Conservation (phyloP, 1,284 basidiomycete genomes). For the Dichomitus squalens region DNA sequence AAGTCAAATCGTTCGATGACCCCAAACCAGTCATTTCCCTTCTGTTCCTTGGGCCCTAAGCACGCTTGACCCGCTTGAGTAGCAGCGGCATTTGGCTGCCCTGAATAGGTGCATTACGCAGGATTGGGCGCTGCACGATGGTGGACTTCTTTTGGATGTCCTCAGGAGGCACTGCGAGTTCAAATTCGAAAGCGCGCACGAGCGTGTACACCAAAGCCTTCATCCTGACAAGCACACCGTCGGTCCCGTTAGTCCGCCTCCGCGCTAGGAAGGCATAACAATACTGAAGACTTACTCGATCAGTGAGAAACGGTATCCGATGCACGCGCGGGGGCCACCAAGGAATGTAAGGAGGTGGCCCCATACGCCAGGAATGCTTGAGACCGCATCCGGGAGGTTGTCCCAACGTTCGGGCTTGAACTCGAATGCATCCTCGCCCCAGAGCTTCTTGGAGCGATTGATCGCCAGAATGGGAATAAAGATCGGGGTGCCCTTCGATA, state of each 20-base stretch:
- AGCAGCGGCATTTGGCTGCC: conserved; percentile 27
- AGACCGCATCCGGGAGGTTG: conserved; percentile 44
- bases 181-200: conserved; percentile 58
- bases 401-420: conserved; percentile 68
- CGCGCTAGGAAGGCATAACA: not conserved
- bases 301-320: conserved; percentile 74
- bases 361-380: conserved; percentile 60
- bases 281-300: conserved; percentile 49
- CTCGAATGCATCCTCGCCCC: conserved; percentile 57
- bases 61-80: no score
- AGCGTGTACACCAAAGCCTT: conserved; percentile 60
- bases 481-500: conserved; percentile 46
- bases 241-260: not conserved
- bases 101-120: conserved; percentile 16
- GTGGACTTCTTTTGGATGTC: conserved; percentile 10
- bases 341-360: conserved; percentile 62
- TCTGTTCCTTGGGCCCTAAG: no score
- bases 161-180: conserved; percentile 45
- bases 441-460: conserved; percentile 49
- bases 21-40: no score
- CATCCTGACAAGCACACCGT: conserved; percentile 37
- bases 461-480: conserved; percentile 51
- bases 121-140: conserved; percentile 24
- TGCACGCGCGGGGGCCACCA: conserved; percentile 61
- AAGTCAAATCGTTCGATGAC: no score